phyloP scores from a whole-genome alignment of 371 early-diverging fungal genomes.

The Actinomucor elegans region DNA sequence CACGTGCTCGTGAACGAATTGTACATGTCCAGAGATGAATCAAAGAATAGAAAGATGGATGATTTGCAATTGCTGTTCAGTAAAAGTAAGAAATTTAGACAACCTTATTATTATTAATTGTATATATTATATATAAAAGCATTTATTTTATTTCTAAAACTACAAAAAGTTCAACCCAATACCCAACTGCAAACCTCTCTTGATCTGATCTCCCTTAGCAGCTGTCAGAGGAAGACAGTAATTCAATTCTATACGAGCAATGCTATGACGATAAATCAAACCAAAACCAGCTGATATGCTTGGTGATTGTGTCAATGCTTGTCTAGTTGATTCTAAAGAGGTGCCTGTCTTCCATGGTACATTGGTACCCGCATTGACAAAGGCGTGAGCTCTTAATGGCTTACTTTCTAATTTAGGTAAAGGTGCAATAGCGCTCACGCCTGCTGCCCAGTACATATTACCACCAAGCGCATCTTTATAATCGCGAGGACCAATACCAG shows the following conservation, averaged over 20 bases:
- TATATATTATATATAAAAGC: background rate
- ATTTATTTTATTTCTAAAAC: no score
- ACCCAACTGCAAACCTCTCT: slow-evolving; percentile 84
- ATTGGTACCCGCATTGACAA: slow-evolving; percentile 84
- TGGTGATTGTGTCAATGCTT: slow-evolving; percentile 53
- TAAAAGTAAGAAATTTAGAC: slow-evolving; percentile 5
- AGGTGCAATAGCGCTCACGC: slow-evolving; percentile 80
- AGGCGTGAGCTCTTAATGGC: slow-evolving; percentile 79
- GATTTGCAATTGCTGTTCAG: slow-evolving; percentile 52
- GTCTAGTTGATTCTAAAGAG: slow-evolving; percentile 27
- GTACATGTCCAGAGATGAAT: slow-evolving; percentile 51
- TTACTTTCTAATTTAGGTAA: slow-evolving; percentile 68
- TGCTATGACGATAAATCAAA: slow-evolving; percentile 82
- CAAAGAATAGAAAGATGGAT: slow-evolving; percentile 44
- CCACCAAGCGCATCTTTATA: slow-evolving; percentile 88
- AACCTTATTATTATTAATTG: no score
- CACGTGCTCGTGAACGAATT: slow-evolving; percentile 54
- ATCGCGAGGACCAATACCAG: slow-evolving; percentile 89
- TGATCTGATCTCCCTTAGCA: slow-evolving; percentile 69
- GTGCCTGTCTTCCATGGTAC: slow-evolving; percentile 33
- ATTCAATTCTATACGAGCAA: slow-evolving; percentile 87
- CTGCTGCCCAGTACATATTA: slow-evolving; percentile 76
- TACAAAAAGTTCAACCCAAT: slow-evolving; percentile 86
- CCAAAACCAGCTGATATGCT: slow-evolving; percentile 77
- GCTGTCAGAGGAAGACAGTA: slow-evolving; percentile 84